These are phyloP conservation scores for Zizania latifolia DNA, from an alignment of 176 grass and related monocot species.

Conservation along the genomic window DNA sequence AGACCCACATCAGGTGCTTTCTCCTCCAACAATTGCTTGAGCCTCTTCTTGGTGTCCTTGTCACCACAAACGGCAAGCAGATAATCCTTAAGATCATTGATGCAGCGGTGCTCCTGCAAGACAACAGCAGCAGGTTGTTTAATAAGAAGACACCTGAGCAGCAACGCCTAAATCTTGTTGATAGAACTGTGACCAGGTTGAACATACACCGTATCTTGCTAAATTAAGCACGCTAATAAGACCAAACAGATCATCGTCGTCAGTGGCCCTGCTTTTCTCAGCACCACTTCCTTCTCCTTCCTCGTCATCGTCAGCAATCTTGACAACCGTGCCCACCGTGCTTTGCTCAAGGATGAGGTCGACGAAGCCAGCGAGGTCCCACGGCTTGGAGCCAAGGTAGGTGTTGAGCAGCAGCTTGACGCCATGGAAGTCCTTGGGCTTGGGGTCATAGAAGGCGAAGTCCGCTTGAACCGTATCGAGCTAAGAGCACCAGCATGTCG, in stretches of 20 bases:
- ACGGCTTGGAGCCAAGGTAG: constrained; percentile 66
- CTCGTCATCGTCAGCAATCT: constrained; percentile 59
- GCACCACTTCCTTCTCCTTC: not conserved
- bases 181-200: not conserved
- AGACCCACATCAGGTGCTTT: too few species aligned
- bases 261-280: not conserved
- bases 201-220: too few species aligned
- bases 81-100: constrained; percentile 67
- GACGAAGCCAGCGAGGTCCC: constrained; percentile 84
- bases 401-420: constrained; percentile 66
- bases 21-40: constrained; percentile 52
- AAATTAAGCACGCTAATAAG: too few species aligned
- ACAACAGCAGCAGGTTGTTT: not conserved
- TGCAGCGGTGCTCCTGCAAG: constrained; percentile 55
- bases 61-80: constrained; percentile 52
- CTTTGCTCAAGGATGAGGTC: constrained; percentile 78
- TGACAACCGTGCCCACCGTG: constrained; percentile 81
- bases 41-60: constrained; percentile 48
- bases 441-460: too few species aligned
- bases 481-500: too few species aligned
- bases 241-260: too few species aligned
- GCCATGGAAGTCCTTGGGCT: too few species aligned
- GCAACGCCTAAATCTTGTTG: not conserved
- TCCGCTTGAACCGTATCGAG: too few species aligned
- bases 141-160: not conserved